Base-by-base conservation (phyloP, 441 rosid species). In the Erodium moschatum region DNA sequence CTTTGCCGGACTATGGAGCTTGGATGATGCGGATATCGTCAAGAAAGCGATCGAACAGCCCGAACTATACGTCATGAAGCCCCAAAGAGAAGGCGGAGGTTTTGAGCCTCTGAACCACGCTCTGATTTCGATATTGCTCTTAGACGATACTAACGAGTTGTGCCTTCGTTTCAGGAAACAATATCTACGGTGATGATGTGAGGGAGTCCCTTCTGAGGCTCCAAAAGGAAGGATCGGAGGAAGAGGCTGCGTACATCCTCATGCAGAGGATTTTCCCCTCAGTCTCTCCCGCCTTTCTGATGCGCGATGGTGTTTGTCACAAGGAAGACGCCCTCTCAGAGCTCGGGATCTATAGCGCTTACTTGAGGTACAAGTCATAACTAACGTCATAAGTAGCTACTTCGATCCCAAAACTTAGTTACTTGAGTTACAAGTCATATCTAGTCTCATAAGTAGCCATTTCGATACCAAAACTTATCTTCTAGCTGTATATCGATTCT, bases 71-170 rank as follows among this genome's bases (percentile, higher is more conserved):
- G 96, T 91, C 56, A 85, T 94, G 97, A 91, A 94, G 85, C 99
- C 99, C 44, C 97, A 94, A 74, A 85, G 97, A 86, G 99, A 91
- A 89, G 99, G 99, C 76, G 96, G 99, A 89, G 98, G 97, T 91
- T 62, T 73, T 65, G 60, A 69, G 70, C 40, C 42, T 78, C 67
- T 66, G 9, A 29, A 42, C 58, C 64, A 63, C 48, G n/a, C 65
- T 12, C 10, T 27, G 31, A 65, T 63, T 38, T 16, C 67, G 21
- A 62, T 54, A 20, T 60, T 27, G 64, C 29, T 20, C 64, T 60
- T 10, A 27, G 15, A 46, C 52, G n/a, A 10, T 58, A 58, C 64
- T 58, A 61, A 19, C 29, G 20, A 48, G 46, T 54, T 56, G 10
- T 66, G 52, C n/a, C 72, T 13, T 18, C 52, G 68, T 8, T 72